Evolutionary conservation across 2,329 filamentous ascomycete genomes (phyloP).

Genomic region (Aspergillus clavatus): DNA sequence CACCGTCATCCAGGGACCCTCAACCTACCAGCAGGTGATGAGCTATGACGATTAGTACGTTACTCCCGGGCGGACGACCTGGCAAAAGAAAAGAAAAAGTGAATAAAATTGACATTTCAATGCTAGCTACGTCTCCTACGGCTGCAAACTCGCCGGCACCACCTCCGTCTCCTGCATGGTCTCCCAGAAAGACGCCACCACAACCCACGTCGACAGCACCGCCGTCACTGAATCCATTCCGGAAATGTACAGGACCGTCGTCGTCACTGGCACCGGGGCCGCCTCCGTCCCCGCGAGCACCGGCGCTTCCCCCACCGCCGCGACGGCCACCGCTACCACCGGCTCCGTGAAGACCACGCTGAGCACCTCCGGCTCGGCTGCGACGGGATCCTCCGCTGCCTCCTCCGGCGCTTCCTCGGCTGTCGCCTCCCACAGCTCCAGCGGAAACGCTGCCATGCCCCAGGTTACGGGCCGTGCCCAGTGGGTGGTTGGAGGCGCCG

Average conservation of each 20-base stretch:
- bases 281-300: conserved; percentile 9
- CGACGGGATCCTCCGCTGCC: conserved; percentile 2
- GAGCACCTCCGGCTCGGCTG: conserved; percentile 12
- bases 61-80: background rate
- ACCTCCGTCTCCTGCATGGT: conserved; percentile 24
- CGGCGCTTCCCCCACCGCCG: conserved; percentile 17
- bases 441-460: conserved; percentile 20
- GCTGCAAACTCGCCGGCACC: conserved; percentile 22
- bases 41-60: conserved; percentile 12
- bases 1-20: conserved; percentile 10
- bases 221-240: conserved; percentile 14
- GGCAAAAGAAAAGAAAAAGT: background rate
- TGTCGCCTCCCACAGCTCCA: conserved; percentile 8
- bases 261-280: conserved; percentile 22
- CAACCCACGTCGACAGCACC: conserved; percentile 8
- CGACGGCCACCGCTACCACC: conserved; percentile 9
- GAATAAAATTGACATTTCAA: background rate
- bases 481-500: conserved; percentile 26
- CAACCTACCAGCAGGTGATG: conserved; percentile 3
- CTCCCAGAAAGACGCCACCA: conserved; percentile 13
- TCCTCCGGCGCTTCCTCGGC: conserved; percentile 5
- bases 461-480: conserved; percentile 14
- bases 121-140: conserved; percentile 5
- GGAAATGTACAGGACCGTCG: conserved; percentile 4
- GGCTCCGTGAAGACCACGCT: conserved; percentile 9